Base-by-base conservation (phyloP, 2,329 filamentous ascomycete genomes). In the Orbilia quercus region DNA sequence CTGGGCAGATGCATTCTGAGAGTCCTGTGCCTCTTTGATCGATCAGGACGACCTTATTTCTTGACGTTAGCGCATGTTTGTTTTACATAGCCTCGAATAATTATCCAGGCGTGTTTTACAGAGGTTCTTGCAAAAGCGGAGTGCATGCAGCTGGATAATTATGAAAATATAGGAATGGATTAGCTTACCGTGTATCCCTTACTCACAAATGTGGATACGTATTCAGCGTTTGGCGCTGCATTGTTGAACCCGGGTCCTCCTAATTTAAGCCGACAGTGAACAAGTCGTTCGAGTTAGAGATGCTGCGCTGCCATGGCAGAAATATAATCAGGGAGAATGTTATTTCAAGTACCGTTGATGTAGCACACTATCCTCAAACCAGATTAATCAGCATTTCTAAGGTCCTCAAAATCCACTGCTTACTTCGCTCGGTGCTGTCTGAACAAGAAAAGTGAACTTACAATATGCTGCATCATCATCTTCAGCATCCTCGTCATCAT, bases 21-120 rank as follows among this genome's bases (percentile, higher is more conserved):
- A 96, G 82, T 0, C 94, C 94, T 1, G 92, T 96, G 11, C 94
- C 94, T 55, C 94, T 88, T 80, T 96, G 93, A 80, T 98, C 94
- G n/a, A 98, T 85, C 75, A 90, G 89, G 1, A 98, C 85, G 48
- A 92, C 83, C 62, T 62, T 9, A 9, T 20, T 50, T 4, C 4
- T 12, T 42, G 5, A 55, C 23, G 9, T 42, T 42, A n/a, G 12
- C 7, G 23, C 23, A 2, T 23, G 23, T 28, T 14, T n/a, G 16
- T 7, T 50, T 3, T 31, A 31, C n/a, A n/a, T n/a, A n/a, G n/a
- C n/a, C n/a, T n/a, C n/a, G n/a, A n/a, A n/a, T n/a, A n/a, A n/a
- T n/a, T n/a, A n/a, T n/a, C n/a, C n/a, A n/a, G n/a, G n/a, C n/a
- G n/a, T n/a, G n/a, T n/a, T n/a, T n/a, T n/a, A n/a, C n/a, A n/a